Evolutionary conservation across 805 yeast genomes (phyloP).

Genomic region (Metschnikowia continentalis): DNA sequence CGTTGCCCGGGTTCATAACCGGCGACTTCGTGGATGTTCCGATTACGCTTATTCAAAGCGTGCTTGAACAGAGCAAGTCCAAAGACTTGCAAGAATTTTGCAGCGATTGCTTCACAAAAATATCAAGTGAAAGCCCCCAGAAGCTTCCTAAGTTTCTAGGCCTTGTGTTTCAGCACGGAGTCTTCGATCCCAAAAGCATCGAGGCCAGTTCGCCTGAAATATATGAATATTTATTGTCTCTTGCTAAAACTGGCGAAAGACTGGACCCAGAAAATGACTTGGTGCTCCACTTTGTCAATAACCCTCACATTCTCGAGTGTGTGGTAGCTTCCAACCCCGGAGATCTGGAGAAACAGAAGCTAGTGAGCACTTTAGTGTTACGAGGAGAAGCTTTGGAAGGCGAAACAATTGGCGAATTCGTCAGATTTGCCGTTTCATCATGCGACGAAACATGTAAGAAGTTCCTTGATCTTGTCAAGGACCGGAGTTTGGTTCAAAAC

Average conservation of each 20-base stretch:
- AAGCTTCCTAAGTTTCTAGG: conserved; percentile 4
- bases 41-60: conserved; percentile 10
- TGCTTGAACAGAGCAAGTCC: conserved; percentile 6
- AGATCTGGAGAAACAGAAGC: conserved; percentile 10
- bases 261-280: conserved; percentile 20
- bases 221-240: conserved; percentile 24
- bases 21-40: conserved; percentile 25
- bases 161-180: conserved; percentile 1
- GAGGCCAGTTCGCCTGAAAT: conserved; percentile 21
- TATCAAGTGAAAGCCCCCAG: conserved; percentile 18
- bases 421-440: not conserved
- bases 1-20: conserved; percentile 24
- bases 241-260: conserved; percentile 24
- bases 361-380: conserved; percentile 13
- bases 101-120: conserved; percentile 31
- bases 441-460: conserved; percentile 1
- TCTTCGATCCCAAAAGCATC: not conserved
- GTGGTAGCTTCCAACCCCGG: conserved; percentile 11
- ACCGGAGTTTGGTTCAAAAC: conserved; percentile 6
- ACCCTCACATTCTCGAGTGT: conserved; percentile 17
- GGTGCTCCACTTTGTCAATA: conserved; percentile 17
- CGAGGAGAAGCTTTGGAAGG: conserved; percentile 1
- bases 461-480: conserved; percentile 13
- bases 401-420: not conserved
- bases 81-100: conserved; percentile 14